Base-by-base conservation (phyloP, 2,329 filamentous ascomycete species). In the Penicillium occitanis region DNA sequence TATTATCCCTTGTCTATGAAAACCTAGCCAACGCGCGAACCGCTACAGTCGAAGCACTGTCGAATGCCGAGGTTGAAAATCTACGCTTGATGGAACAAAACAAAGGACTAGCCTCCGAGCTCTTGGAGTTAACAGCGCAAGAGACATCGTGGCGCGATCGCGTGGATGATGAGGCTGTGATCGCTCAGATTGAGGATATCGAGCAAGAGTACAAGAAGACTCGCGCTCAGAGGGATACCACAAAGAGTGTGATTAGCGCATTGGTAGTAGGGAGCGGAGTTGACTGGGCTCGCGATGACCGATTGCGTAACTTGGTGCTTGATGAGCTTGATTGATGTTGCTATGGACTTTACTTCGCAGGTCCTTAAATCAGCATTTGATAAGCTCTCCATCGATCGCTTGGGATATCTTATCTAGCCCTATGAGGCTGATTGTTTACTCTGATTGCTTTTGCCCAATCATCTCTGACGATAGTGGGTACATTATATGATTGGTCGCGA, bases 261-360 rank as follows among this genome's bases (percentile, higher is more conserved):
- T 85, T 93, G 64, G 86, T 96, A 57, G 91, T 88, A 5, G 91
- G 91, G 2, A 96, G 92, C 76, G 92, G 92, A 57, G 83, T 95
- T 63, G 88, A 96, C 73, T 96, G 92, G 92, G 88, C 87, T 13
- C 81, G 85, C 48, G 88, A 96, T 76, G 84, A 88, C 61, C 83
- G 82, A 67, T 79, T 96, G 68, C 83, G 86, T 66, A 86, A 87
- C 61, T 82, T 94, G 68, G 91, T 96, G 30, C 81, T 96, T 68
- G 92, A 86, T 70, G 80, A 82, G 40, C 83, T 94, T 65, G 79
- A 82, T 68, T 79, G 71, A 76, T 69, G 68, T 25, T 58, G n/a
- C 8, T 13, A 22, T n/a, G 37, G 46, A 28, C 17, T 50, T 28
- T 10, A 28, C 22, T 28, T 28, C 19, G 10, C 46, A 51, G 25